Evolutionary conservation across 2,329 filamentous ascomycete genomes (phyloP).

Genomic region (Gaeumannomyces tritici): DNA sequence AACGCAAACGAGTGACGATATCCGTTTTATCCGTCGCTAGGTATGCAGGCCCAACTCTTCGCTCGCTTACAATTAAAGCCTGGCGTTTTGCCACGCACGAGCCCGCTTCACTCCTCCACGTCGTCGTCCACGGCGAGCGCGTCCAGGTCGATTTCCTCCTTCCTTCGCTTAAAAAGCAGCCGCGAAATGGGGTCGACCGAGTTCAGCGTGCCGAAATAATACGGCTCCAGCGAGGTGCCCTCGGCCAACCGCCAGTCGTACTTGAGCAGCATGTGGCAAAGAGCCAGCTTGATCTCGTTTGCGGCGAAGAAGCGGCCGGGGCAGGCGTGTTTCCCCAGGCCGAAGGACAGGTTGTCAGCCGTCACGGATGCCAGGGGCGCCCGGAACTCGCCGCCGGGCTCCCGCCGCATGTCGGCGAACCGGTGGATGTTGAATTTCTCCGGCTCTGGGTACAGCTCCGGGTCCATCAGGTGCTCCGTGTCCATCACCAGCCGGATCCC

Average conservation of each 20-base stretch:
- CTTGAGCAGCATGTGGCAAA: constrained; percentile 28
- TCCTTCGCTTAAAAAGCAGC: no score
- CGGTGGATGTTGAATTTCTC: neutral
- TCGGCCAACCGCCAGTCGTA: constrained; percentile 17
- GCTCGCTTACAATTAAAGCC: no score
- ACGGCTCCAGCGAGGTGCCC: neutral
- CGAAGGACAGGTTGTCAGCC: constrained; percentile 29
- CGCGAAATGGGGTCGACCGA: no score
- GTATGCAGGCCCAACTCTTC: no score
- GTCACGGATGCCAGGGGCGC: neutral
- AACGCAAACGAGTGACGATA: no score
- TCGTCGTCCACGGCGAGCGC: no score
- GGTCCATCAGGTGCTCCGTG: neutral
- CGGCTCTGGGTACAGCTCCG: neutral
- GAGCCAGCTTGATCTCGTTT: constrained; percentile 34
- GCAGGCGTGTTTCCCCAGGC: constrained; percentile 36
- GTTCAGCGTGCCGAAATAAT: no score
- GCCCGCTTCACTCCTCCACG: no score
- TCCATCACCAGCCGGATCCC: no score
- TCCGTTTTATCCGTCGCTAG: no score
- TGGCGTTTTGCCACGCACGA: no score
- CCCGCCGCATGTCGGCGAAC: neutral
- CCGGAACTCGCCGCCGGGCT: neutral
- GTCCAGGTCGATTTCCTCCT: no score
- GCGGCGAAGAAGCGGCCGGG: constrained; percentile 38